phyloP scores from a whole-genome alignment of 202 grass and related monocot species.

The Zizania palustris region DNA sequence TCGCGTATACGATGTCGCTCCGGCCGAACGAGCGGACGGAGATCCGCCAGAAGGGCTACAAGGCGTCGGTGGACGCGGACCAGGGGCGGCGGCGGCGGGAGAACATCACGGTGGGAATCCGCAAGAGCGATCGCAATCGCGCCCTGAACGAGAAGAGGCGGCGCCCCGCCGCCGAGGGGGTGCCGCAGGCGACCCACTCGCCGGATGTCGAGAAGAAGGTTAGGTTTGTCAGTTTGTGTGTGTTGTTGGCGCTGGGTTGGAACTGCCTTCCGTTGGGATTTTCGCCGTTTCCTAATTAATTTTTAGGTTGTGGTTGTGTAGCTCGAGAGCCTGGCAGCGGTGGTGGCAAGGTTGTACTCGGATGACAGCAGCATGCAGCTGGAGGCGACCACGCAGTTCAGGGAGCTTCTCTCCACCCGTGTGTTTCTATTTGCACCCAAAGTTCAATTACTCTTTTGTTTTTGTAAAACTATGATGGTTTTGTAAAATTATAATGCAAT shows the following conservation, averaged over 20 bases:
- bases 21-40: slow-evolving; percentile 62
- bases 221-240: too few species aligned
- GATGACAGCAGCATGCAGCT: slow-evolving; percentile 56
- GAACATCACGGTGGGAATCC: slow-evolving; percentile 47
- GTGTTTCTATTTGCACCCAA: background rate
- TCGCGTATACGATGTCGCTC: slow-evolving; percentile 49
- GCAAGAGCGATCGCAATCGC: slow-evolving; percentile 47
- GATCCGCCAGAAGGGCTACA: slow-evolving; percentile 58
- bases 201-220: slow-evolving; percentile 51
- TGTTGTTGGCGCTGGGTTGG: too few species aligned
- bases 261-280: background rate
- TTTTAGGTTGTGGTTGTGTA: background rate
- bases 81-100: slow-evolving; percentile 55
- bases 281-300: background rate
- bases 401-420: slow-evolving; percentile 67
- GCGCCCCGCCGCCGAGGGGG: slow-evolving; percentile 3
- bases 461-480: background rate
- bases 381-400: slow-evolving; percentile 56
- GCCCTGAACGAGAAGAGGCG: slow-evolving; percentile 54
- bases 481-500: background rate
- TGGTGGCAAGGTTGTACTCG: slow-evolving; percentile 57
- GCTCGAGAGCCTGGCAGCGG: slow-evolving; percentile 54
- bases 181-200: slow-evolving; percentile 2
- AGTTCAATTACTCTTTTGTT: background rate
- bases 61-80: slow-evolving; percentile 58